Evolutionary conservation across 306 rosid species (phyloP).

Genomic region (Chamaecrista fasciculata): DNA sequence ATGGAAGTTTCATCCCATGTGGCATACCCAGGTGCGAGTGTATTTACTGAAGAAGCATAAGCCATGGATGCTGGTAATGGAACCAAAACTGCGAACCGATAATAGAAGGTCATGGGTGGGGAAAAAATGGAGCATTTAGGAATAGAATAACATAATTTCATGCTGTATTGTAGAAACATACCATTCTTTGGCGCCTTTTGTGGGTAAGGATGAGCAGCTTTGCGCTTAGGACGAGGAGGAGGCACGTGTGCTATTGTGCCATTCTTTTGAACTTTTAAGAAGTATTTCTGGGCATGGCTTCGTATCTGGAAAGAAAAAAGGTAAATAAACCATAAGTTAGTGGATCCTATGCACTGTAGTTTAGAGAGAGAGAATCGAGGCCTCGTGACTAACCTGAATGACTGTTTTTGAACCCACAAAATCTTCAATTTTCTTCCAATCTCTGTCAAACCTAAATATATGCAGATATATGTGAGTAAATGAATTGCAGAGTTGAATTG

Average conservation of each 20-base stretch:
- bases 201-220: slow-evolving; percentile 92
- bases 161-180: slow-evolving; percentile 32
- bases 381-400: slow-evolving; percentile 86
- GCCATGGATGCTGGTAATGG: slow-evolving; percentile 73
- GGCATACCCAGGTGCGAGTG: slow-evolving; percentile 49
- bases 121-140: slow-evolving; percentile 22
- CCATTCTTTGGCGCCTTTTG: slow-evolving; percentile 92
- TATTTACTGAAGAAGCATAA: slow-evolving; percentile 59
- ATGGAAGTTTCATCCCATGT: slow-evolving; percentile 74
- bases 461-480: slow-evolving; percentile 1
- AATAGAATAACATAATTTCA: slow-evolving; percentile 1
- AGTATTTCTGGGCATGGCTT: slow-evolving; percentile 93
- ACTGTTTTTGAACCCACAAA: slow-evolving; percentile 92
- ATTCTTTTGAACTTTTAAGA: slow-evolving; percentile 85
- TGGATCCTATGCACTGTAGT: too few species aligned
- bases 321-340: too few species aligned
- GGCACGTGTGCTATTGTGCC: slow-evolving; percentile 88
- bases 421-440: slow-evolving; percentile 98
- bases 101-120: slow-evolving; percentile 28
- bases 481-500: background rate
- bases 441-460: slow-evolving; percentile 80
- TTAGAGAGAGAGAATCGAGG: too few species aligned
- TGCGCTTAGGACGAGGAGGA: slow-evolving; percentile 97
- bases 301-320: slow-evolving; percentile 55
- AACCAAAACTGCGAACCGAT: slow-evolving; percentile 55